Evolutionary conservation across 2,329 filamentous ascomycete genomes (phyloP).

Genomic region (Coniella vitis): DNA sequence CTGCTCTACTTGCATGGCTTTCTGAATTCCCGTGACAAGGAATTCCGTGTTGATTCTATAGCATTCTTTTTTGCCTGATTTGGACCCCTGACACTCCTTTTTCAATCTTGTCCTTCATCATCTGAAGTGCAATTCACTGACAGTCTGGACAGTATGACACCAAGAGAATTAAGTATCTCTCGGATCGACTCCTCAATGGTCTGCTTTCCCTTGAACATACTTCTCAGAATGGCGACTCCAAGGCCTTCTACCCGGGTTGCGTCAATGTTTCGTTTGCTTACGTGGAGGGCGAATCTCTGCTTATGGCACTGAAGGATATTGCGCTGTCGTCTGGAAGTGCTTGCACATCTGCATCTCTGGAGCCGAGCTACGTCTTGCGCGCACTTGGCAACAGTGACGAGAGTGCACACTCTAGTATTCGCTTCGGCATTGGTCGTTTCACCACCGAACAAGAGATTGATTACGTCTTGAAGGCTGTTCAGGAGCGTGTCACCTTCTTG

Average conservation of each 20-base stretch:
- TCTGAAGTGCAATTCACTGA: neutral
- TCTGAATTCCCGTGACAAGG: conserved; percentile 66
- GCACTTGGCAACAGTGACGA: conserved; percentile 95
- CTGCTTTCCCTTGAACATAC: conserved; percentile 90
- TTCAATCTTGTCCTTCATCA: neutral
- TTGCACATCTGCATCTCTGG: conserved; percentile 92
- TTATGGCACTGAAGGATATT: conserved; percentile 98
- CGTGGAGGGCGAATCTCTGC: conserved; percentile 91
- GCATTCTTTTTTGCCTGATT: conserved; percentile 57
- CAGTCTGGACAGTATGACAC: conserved; percentile 71
- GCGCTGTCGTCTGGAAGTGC: conserved; percentile 93
- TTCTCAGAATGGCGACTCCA: conserved; percentile 75
- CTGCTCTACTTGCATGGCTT: conserved; percentile 81
- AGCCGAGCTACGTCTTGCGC: conserved; percentile 92
- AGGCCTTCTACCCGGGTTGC: conserved; percentile 87
- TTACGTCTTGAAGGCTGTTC: conserved; percentile 92
- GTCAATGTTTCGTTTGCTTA: conserved; percentile 99
- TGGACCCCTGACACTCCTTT: conserved; percentile 15
- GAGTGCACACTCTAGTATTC: conserved; percentile 94
- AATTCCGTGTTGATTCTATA: conserved; percentile 51
- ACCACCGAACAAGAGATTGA: conserved; percentile 94
- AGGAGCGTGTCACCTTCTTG: conserved; percentile 84
- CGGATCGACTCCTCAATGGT: conserved; percentile 74
- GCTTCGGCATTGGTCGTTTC: conserved; percentile 95
- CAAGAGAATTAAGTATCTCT: conserved; percentile 75